Conservation (phyloP, 106 monocot genomes). For the Dendrobium catenatum region DNA sequence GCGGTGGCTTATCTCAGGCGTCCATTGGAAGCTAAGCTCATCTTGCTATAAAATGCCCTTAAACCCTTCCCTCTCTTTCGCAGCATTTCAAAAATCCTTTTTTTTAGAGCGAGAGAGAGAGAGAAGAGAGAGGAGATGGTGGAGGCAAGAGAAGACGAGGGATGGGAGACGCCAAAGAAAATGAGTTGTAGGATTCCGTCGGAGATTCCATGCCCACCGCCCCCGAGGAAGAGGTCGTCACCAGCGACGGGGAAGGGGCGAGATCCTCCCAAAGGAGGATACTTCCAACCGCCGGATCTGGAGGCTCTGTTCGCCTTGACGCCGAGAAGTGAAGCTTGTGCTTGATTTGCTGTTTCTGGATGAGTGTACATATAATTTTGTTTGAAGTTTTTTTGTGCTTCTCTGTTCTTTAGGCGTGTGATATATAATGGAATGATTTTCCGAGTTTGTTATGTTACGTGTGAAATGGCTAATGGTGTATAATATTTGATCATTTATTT, state of each 20-base stretch:
- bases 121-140: background rate
- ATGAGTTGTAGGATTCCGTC: background rate
- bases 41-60: background rate
- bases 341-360: background rate
- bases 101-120: background rate
- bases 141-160: background rate
- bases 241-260: background rate
- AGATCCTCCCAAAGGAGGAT: background rate
- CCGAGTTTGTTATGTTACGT: too few species aligned
- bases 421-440: too few species aligned
- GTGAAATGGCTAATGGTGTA: too few species aligned
- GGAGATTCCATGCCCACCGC: background rate
- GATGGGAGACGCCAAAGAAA: constrained; percentile 7
- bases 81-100: background rate
- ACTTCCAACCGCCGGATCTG: constrained; percentile 8
- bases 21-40: background rate
- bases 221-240: background rate
- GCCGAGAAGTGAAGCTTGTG: constrained; percentile 3
- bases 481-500: too few species aligned
- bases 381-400: background rate
- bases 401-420: too few species aligned
- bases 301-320: background rate
- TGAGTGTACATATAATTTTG: background rate
- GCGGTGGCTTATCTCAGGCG: background rate
- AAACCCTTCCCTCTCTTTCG: background rate